phyloP scores from a whole-genome alignment of 2,329 filamentous ascomycete genomes.

The Fusarium albosuccineum region DNA sequence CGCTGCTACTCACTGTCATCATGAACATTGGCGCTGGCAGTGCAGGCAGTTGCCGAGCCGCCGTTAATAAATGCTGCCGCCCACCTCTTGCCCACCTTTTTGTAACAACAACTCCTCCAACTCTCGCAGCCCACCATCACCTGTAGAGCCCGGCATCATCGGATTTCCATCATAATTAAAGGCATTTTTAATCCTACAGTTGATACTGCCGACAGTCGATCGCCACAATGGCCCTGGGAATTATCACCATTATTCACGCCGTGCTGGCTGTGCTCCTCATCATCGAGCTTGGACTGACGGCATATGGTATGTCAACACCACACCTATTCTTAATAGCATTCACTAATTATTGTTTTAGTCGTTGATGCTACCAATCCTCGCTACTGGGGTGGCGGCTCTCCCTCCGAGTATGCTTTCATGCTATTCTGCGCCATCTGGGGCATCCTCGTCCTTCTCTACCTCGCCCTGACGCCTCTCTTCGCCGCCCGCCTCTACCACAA shows the following conservation, averaged over 20 bases:
- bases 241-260: slow-evolving; percentile 73
- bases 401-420: slow-evolving; percentile 78
- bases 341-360: slow-evolving; percentile 30
- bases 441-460: slow-evolving; percentile 76
- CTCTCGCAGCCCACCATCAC: not conserved
- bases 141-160: not conserved
- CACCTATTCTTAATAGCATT: not conserved
- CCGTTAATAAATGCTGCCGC: slow-evolving; percentile 35
- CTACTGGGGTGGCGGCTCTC: slow-evolving; percentile 52
- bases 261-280: slow-evolving; percentile 77
- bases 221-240: slow-evolving; percentile 63
- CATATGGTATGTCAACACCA: slow-evolving; percentile 69
- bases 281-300: slow-evolving; percentile 80
- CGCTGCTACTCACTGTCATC: slow-evolving; percentile 36
- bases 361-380: slow-evolving; percentile 54
- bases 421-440: slow-evolving; percentile 86
- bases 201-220: not conserved
- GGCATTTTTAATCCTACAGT: not conserved
- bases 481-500: slow-evolving; percentile 72
- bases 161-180: not conserved
- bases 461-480: slow-evolving; percentile 75
- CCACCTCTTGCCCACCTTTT: slow-evolving; percentile 16
- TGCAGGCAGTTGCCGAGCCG: slow-evolving; percentile 2
- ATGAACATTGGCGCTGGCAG: not conserved
- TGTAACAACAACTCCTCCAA: not conserved